A percentile compares a stretch with the other conserved stretches of the same genome.
Conservation (phyloP, 371 early-diverging fungal species). For the Mucor circinelloides region DNA sequence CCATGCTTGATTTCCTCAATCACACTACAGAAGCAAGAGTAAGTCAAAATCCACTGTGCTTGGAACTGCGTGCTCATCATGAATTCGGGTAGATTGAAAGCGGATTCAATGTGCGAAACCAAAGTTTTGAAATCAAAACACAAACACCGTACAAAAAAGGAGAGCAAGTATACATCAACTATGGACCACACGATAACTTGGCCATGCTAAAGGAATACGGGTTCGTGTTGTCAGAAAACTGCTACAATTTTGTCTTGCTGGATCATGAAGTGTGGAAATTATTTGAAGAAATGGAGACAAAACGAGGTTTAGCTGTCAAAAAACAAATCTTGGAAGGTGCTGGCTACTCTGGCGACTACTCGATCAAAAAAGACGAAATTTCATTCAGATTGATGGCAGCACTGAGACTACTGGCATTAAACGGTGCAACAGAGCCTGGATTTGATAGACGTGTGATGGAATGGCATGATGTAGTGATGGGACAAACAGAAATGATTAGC, state of each 20-base stretch:
- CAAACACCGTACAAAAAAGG: slow-evolving; percentile 57
- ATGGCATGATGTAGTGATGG: slow-evolving; percentile 62
- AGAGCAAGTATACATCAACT: slow-evolving; percentile 62
- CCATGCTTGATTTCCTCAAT: slow-evolving; percentile 66
- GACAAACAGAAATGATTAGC: slow-evolving; percentile 54
- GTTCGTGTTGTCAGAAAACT: slow-evolving; percentile 54
- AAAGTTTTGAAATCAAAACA: slow-evolving; percentile 61
- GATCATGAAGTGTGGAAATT: slow-evolving; percentile 53
- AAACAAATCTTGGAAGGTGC: slow-evolving; percentile 48
- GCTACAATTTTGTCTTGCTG: slow-evolving; percentile 53
- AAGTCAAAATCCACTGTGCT: neutral
- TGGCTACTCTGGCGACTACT: slow-evolving; percentile 52
- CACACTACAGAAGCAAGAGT: slow-evolving; percentile 61
- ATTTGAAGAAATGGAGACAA: slow-evolving; percentile 41
- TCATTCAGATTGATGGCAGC: slow-evolving; percentile 56
- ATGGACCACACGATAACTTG: slow-evolving; percentile 62
- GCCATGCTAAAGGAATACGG: slow-evolving; percentile 66
- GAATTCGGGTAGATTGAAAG: slow-evolving; percentile 47
- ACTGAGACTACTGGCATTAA: slow-evolving; percentile 46
- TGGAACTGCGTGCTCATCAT: neutral
- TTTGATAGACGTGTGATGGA: slow-evolving; percentile 41
- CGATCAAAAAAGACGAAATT: slow-evolving; percentile 51
- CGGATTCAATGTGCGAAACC: slow-evolving; percentile 49
- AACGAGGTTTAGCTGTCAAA: slow-evolving; percentile 40
- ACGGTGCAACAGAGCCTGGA: slow-evolving; percentile 31